A percentile compares a stretch with the other conserved stretches of the same genome.
These are phyloP conservation scores for Neonectria hederae DNA, from an alignment of 2,329 filamentous ascomycete genomes.

Conservation along the genomic window DNA sequence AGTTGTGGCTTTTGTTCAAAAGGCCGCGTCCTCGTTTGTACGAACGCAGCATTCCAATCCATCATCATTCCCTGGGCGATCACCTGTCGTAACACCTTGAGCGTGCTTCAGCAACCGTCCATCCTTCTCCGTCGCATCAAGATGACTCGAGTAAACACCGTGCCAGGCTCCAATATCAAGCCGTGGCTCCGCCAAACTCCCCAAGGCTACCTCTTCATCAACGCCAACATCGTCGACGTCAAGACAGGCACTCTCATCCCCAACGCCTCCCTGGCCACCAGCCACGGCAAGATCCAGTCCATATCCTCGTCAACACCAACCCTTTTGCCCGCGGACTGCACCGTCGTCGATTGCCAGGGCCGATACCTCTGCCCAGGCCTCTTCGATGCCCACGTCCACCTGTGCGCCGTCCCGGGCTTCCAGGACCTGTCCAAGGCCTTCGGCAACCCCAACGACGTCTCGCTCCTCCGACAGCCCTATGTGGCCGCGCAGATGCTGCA, in stretches of 20 bases:
- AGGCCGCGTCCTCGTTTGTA: constrained; percentile 1
- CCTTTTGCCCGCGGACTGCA: constrained; percentile 6
- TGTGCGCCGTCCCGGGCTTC: constrained; percentile 44
- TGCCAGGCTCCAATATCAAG: constrained; percentile 28
- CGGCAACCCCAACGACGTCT: constrained; percentile 47
- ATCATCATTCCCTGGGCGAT: background rate
- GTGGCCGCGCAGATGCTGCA: constrained; percentile 59
- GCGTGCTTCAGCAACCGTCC: background rate
- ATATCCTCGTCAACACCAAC: constrained; percentile 28
- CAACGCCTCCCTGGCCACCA: constrained; percentile 47
- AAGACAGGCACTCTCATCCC: constrained; percentile 44
- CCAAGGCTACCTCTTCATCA: constrained; percentile 48
- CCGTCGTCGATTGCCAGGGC: constrained; percentile 35
- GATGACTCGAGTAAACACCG: constrained; percentile 15
- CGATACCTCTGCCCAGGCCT: constrained; percentile 44
- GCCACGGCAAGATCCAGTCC: constrained; percentile 47
- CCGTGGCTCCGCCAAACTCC: constrained; percentile 32
- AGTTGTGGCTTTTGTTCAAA: constrained; percentile 12
- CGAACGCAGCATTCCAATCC: constrained; percentile 1
- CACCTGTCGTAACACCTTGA: background rate
- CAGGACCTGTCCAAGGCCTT: constrained; percentile 39
- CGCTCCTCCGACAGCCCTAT: constrained; percentile 57
- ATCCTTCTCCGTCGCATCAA: background rate
- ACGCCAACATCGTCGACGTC: constrained; percentile 57
- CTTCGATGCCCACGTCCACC: constrained; percentile 46